Base-by-base conservation (phyloP, 306 rosid species). In the Fragaria vesca region DNA sequence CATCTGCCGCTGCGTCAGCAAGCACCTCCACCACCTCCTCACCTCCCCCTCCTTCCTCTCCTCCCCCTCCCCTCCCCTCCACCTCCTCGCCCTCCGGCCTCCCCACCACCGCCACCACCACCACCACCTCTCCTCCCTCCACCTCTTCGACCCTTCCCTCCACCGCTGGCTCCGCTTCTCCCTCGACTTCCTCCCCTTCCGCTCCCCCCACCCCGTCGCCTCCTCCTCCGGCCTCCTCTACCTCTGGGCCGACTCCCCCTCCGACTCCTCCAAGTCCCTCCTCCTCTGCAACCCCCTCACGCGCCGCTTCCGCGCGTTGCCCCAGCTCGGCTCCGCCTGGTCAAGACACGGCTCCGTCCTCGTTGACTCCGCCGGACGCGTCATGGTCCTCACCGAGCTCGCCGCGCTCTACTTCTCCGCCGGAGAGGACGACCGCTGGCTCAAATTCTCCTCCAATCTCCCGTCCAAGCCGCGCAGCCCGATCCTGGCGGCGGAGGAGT, bases 241-340 rank as follows among this genome's bases (percentile, higher is more conserved):
- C 71, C 93, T 94, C 75, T 94, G 98, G 98, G 98, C 84, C 16
- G 90, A 90, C 43, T 86, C 89, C 50, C 73, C 83, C 36, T 81
- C 80, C 32, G 81, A 79, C 17, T 69, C 85, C 36, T 54, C 86
- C 21, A 94, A 91, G 74, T 85, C 96, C 0, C 91, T 94, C 11
- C 62, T 94, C 13, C 91, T 90, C 16, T 92, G 97, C 40, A 94
- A 94, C 81, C 98, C 97, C 1, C 72, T 94, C 52, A 92, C 93
- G 6, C 90, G 89, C 24, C 89, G 74, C 26, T 94, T 88, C 77
- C 89, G 90, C 5, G 85, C 81, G 45, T 85, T 94, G 69, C 98
- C 98, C 0, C 97, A 81, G 72, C 88, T 94, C 6, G 98, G 98
- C 34, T 94, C 98, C 13, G 98, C 98, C 17, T 94, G 98, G 98